Evolutionary conservation across 345 rosid genomes (phyloP), one percentile per base, ranked within the genome.

Genomic region (Boechera divaricarpa): DNA sequence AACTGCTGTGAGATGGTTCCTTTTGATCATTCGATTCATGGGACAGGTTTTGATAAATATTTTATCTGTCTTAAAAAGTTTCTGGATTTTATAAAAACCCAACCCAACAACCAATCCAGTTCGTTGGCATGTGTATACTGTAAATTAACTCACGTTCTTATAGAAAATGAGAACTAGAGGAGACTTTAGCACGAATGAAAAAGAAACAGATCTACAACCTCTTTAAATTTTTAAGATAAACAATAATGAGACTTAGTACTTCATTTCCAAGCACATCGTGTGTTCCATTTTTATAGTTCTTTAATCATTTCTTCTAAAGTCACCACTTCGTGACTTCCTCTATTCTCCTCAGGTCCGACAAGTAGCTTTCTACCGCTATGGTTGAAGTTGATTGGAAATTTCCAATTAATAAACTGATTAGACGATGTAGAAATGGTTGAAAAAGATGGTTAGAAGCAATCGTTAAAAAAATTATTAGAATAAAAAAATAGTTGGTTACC

Each of bases 321-420:
- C 69, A 52, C 60, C 69, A 39, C 52, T 73, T 73, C 77, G 69
- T 73, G 77, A 51, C 62, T 62, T 73, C 77, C 69, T 73, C 77
- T 62, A 62, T 15, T 72, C 16, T 36, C 18, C 5, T 61, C 29
- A 12, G 15, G 32, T 24, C 3, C 15, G 15, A 52, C 13, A 10
- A 1, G 61, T 7, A 56, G 61, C 21, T 56, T 31, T 56, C 2
- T 31, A 55, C 16, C 2, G 10, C 61, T 29, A 29, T 18, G 38
- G 9, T 31, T 56, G 21, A 56, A 56, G 38, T 56, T 6, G 60
- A 29, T 54, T 55, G 5, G n/a, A 12, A 55, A 53, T 53, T 53
- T 12, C 7, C 33, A 10, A 4, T 26, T 6, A 4, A 53, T 6
- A 5, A 53, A 31, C 1, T 11, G 33, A 5, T 24, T 54, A 11